Percentiles rank a stretch among this genome's conserved stretches.
Conservation (phyloP, 2,329 filamentous ascomycete genomes). For the Monosporascus sp. region DNA sequence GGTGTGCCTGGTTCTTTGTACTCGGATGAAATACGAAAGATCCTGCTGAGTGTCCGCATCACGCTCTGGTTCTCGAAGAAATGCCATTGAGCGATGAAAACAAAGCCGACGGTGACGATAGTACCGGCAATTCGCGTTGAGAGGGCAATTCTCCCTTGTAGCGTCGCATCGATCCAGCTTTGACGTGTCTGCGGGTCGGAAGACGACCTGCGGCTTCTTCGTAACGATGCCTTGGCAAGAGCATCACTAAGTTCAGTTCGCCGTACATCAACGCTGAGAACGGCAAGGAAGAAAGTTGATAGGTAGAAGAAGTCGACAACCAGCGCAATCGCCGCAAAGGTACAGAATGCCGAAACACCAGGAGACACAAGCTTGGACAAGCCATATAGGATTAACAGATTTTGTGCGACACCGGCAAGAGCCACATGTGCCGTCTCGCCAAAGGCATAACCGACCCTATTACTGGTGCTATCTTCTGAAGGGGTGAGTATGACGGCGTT, state of each 20-base stretch:
- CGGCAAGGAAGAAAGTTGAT: slow-evolving; percentile 73
- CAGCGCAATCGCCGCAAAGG: slow-evolving; percentile 69
- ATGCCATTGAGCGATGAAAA: slow-evolving; percentile 71
- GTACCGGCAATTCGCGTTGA: slow-evolving; percentile 73
- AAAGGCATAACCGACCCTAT: slow-evolving; percentile 67
- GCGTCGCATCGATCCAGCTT: slow-evolving; percentile 57
- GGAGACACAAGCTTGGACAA: slow-evolving; percentile 64
- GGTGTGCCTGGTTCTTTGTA: slow-evolving; percentile 20
- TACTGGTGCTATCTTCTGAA: slow-evolving; percentile 61
- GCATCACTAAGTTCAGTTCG: slow-evolving; percentile 72
- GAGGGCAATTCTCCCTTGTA: slow-evolving; percentile 59
- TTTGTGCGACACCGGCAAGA: slow-evolving; percentile 62
- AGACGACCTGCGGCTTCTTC: slow-evolving; percentile 20
- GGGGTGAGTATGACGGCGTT: slow-evolving; percentile 71
- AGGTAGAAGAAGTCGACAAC: slow-evolving; percentile 74
- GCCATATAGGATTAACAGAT: slow-evolving; percentile 59
- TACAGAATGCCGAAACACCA: slow-evolving; percentile 69
- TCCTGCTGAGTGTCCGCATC: slow-evolving; percentile 28
- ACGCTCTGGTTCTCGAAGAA: slow-evolving; percentile 61
- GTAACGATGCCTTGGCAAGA: slow-evolving; percentile 51
- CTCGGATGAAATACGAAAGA: slow-evolving; percentile 27
- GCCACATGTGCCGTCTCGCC: slow-evolving; percentile 68
- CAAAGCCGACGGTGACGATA: slow-evolving; percentile 65
- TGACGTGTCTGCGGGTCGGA: slow-evolving; percentile 29
- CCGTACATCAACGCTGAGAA: slow-evolving; percentile 73